Base-by-base conservation (phyloP, 2,329 filamentous ascomycete species). In the Ophiostoma sp. region DNA sequence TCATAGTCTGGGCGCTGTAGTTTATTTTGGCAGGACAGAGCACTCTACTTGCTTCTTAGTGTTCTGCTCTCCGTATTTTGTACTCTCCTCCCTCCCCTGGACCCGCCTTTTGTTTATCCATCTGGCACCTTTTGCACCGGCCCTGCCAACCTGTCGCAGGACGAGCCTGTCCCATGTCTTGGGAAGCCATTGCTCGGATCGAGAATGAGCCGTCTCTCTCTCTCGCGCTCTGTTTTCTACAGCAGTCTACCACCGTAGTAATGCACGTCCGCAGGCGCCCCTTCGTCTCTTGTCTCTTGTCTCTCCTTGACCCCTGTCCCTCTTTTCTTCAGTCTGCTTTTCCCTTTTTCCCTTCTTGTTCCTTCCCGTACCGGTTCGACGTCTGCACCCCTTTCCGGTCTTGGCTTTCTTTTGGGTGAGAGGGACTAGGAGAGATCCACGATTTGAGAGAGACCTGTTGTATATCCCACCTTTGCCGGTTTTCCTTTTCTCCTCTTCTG, bases 101-200 rank as follows among this genome's bases (percentile, higher is more conserved):
- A 55, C 45, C 61, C 70, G 48, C 59, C 31, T 72, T 36, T 64
- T 71, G 55, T 61, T 71, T 71, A 19, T 52, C 31, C 48, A 31
- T 57, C 45, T 64, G n/a, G 15, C 63, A 68, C 25, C 31, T 57
- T 57, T 19, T 36, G 45, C 22, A 5, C 31, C 33, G n/a, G 55
- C n/a, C 22, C 50, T 61, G 50, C 33, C 42, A 36, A 22, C 7
- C 19, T 71, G 71, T 69, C 63, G 63, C 71, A 72, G 50, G 19
- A 69, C 33, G 17, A 42, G 42, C 39, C 22, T 48, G 9, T 68
- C 59, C 70, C 55, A 68, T 33, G 64, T 33, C 17, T 25, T 68
- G 42, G 64, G 64, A 64, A 33, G 25, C 42, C 25, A 12, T 66
- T 64, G 36, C 61, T 69, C 68, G 68, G 68, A 70, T 70, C 68